Conservation (phyloP, 352 stramenopile species). For the Phytophthora cryptogea region DNA sequence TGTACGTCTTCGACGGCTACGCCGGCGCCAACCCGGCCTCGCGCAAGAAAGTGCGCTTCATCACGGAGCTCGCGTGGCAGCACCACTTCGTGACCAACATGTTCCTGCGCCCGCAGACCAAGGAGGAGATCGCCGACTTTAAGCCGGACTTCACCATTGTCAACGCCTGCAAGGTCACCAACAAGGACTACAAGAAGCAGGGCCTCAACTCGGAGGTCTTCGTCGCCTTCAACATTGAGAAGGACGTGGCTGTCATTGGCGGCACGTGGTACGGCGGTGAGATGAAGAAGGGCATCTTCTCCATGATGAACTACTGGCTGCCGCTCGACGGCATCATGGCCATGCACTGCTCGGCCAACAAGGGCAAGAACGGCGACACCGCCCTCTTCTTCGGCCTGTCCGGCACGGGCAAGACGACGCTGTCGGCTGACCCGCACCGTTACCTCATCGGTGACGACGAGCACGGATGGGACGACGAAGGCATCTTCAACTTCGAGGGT, state of each 20-base stretch:
- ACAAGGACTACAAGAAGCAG: slow-evolving; percentile 95
- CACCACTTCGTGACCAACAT: slow-evolving; percentile 98
- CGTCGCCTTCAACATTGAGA: slow-evolving; percentile 97
- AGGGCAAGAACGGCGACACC: slow-evolving; percentile 95
- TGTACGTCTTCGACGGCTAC: slow-evolving; percentile 98
- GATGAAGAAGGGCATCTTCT: slow-evolving; percentile 99
- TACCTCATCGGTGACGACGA: slow-evolving; percentile 89
- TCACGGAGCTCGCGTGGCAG: slow-evolving; percentile 98
- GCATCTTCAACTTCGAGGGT: slow-evolving; percentile 99
- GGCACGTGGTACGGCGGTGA: slow-evolving; percentile 97
- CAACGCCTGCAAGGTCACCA: slow-evolving; percentile 96
- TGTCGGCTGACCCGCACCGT: slow-evolving; percentile 91
- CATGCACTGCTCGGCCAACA: slow-evolving; percentile 99
- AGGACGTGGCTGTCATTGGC: slow-evolving; percentile 94
- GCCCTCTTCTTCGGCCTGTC: slow-evolving; percentile 98
- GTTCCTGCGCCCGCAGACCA: slow-evolving; percentile 89
- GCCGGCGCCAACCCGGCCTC: slow-evolving; percentile 92
- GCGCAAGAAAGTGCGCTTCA: slow-evolving; percentile 96
- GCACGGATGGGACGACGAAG: slow-evolving; percentile 98
- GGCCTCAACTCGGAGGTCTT: slow-evolving; percentile 96
- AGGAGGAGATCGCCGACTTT: slow-evolving; percentile 92
- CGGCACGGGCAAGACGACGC: slow-evolving; percentile 90
- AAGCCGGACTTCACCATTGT: slow-evolving; percentile 98
- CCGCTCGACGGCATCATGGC: slow-evolving; percentile 95
- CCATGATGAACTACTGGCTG: slow-evolving; percentile 99